Conservation (phyloP, 371 early-diverging fungal genomes). For the Phascolomyces articulosus region DNA sequence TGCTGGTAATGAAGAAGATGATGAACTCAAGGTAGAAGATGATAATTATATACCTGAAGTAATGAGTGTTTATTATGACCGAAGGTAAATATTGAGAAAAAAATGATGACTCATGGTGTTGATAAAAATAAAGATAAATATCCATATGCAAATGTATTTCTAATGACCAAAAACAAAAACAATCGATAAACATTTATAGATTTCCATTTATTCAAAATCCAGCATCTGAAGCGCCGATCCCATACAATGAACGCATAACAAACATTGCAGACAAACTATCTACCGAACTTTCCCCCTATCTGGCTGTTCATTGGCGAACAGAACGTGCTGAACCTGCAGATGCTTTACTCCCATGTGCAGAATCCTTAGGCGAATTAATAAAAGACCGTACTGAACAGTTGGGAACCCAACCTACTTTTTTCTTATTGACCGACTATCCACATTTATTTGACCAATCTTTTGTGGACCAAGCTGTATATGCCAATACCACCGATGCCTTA, state of each 20-base stretch:
- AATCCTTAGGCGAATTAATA: conserved; percentile 20
- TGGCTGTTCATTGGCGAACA: conserved; percentile 45
- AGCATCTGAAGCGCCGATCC: conserved; percentile 25
- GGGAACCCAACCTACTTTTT: conserved; percentile 18
- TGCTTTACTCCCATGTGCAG: conserved; percentile 29
- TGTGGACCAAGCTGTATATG: conserved; percentile 14
- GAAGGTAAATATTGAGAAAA: conserved; percentile 21
- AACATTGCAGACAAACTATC: conserved; percentile 22
- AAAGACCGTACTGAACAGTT: background rate
- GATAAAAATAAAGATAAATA: too few species aligned
- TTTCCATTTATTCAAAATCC: conserved; percentile 33
- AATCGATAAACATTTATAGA: conserved; percentile 6
- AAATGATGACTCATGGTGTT: too few species aligned
- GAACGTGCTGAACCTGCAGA: conserved; percentile 28
- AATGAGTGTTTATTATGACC: conserved; percentile 32
- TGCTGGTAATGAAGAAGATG: conserved; percentile 5
- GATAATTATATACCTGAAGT: conserved; percentile 23
- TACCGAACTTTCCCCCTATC: conserved; percentile 21
- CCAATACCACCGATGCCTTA: background rate
- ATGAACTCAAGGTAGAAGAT: background rate
- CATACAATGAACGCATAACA: conserved; percentile 29
- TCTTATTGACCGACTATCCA: conserved; percentile 41
- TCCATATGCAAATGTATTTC: too few species aligned
- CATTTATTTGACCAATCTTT: conserved; percentile 23
- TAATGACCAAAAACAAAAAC: too few species aligned